phyloP scores from a whole-genome alignment of 2,329 filamentous ascomycete genomes.

The Ceratocystis destructans region DNA sequence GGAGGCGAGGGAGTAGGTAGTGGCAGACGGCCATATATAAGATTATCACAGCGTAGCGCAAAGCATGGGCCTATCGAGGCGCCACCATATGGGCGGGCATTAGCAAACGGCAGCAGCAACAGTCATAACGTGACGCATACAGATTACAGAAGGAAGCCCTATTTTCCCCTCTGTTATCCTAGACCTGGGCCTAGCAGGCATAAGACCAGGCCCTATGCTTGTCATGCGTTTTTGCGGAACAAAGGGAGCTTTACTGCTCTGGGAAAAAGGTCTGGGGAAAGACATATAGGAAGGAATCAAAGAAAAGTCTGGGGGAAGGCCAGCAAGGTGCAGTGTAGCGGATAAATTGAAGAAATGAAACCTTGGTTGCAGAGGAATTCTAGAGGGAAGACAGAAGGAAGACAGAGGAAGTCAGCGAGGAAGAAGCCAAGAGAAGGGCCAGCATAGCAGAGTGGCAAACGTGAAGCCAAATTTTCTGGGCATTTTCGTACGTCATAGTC shows the following conservation, averaged over 20 bases:
- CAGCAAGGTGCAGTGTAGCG: neutral
- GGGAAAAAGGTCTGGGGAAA: neutral
- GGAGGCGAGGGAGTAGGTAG: neutral
- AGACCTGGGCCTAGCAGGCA: neutral
- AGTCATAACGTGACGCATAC: conserved; percentile 3
- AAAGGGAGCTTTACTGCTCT: conserved; percentile 6
- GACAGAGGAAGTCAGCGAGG: neutral
- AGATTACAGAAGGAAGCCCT: neutral
- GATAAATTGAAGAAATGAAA: neutral
- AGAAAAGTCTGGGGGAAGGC: neutral
- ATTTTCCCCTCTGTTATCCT: neutral
- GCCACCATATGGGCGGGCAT: too few species aligned
- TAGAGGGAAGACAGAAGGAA: neutral
- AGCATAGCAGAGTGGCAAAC: too few species aligned
- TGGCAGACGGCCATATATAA: neutral
- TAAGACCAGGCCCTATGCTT: neutral
- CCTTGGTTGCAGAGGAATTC: neutral
- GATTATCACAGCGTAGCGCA: neutral
- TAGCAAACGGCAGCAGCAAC: neutral
- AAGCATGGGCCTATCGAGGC: neutral
- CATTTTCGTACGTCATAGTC: too few species aligned
- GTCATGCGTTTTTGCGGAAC: neutral
- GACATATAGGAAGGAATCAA: neutral
- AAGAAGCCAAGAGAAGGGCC: too few species aligned
- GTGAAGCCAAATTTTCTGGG: neutral